Evolutionary conservation across 495 filamentous ascomycete genomes (phyloP).

Genomic region (Rhypophila decipiens): DNA sequence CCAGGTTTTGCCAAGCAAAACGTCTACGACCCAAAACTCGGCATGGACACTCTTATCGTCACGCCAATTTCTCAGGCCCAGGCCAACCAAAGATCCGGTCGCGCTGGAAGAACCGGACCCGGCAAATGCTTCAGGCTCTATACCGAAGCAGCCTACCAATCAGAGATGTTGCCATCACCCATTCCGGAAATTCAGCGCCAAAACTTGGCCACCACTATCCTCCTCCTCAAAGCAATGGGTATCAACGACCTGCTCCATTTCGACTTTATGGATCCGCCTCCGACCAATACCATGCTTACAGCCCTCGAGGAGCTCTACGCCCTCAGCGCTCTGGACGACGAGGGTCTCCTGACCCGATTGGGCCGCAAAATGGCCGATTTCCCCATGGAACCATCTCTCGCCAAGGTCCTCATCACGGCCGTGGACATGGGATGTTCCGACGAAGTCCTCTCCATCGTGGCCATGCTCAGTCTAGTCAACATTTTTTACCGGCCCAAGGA

Average conservation of each 20-base stretch:
- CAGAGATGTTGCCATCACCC: constrained; percentile 92
- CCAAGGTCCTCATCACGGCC: constrained; percentile 83
- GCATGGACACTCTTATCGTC: constrained; percentile 94
- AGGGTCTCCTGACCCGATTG: constrained; percentile 86
- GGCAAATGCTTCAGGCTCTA: constrained; percentile 96
- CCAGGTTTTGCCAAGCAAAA: constrained; percentile 98
- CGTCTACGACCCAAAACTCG: constrained; percentile 91
- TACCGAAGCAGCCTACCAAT: constrained; percentile 91
- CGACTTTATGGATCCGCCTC: constrained; percentile 96
- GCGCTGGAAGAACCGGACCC: constrained; percentile 89
- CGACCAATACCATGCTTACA: constrained; percentile 95
- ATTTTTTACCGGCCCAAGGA: constrained; percentile 95
- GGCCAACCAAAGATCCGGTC: constrained; percentile 88
- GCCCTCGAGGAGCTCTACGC: constrained; percentile 94
- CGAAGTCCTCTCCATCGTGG: constrained; percentile 89
- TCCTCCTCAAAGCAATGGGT: constrained; percentile 99
- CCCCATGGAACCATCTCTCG: constrained; percentile 80
- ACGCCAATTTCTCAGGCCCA: constrained; percentile 96
- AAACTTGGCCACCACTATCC: constrained; percentile 88
- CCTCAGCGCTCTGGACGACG: constrained; percentile 86
- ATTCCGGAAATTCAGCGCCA: constrained; percentile 97
- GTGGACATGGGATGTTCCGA: constrained; percentile 86
- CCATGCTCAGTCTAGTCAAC: constrained; percentile 80
- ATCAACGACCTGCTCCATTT: constrained; percentile 98
- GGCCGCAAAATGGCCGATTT: constrained; percentile 98